Base-by-base conservation (phyloP, 2,329 filamentous ascomycete species). In the Colletotrichum australisinense region DNA sequence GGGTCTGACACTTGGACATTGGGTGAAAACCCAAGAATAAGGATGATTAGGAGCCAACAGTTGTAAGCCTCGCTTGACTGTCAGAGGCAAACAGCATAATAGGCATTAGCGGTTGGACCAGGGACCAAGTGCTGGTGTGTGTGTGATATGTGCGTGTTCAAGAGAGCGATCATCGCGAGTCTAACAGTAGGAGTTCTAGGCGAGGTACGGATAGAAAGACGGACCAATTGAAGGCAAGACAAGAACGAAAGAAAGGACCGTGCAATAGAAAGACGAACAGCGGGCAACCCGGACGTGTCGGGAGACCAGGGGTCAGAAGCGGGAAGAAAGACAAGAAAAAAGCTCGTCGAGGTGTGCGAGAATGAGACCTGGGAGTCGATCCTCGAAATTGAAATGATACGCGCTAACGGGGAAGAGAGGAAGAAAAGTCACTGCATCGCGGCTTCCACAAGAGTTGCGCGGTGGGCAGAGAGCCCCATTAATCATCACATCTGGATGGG, bases 241-340 rank as follows among this genome's bases (percentile, higher is more conserved):
- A 32, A 55, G 32, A 11, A 12, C 35, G 12, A 7, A 52, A 53
- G 28, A 35, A 24, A n/a, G 46, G 60, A 38, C 65, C 38, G 59
- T 53, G 62, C 62, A 38, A 32, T 14, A 30, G 70, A 55, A 73
- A 62, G 70, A n/a, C 46, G 24, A 57, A 56, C 70, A 70, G 56
- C 60, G 60, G 52, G 22, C 55, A 66, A 70, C 65, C 64, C 69
- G 70, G 75, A 66, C 60, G n/a, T 56, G 59, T 72, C 64, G 69
- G 75, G 63, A 69, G 67, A 59, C 59, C 59, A 75, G 71, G 74
- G 69, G 42, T 60, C 28, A 28, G 8, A 24, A 38, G 5, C 24
- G 52, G 52, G 52, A 28, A 24, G 52, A 14, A 28, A 55, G 8
- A 55, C 24, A 55, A 16, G 4, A 42, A 14, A n/a, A 28, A 12